Base-by-base conservation (phyloP, 768 basidiomycete species). In the Tricholoma sp. region DNA sequence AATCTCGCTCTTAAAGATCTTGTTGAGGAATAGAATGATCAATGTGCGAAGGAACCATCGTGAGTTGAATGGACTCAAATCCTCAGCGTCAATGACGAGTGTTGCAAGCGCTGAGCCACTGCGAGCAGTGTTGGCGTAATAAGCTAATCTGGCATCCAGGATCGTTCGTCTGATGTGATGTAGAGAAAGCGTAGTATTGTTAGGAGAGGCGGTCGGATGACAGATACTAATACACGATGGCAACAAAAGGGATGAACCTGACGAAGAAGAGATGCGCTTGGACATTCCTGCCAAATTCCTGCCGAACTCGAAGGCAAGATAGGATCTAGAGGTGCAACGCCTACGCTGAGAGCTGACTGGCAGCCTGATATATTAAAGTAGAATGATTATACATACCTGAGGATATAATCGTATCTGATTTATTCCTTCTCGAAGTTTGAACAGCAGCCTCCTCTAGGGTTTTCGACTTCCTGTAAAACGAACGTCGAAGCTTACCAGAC, bases 241-340 rank as follows among this genome's bases (percentile, higher is more conserved):
- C 24, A 24, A 24, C 24, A 4, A 24, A 24, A 15, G 28, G 13
- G 15, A 48, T 1, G 29, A 4, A 15, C 10, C 9, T 9, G 29
- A 12, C 6, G 15, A 48, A 24, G 15, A 5, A n/a, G 15, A 31
- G 15, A 17, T 48, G 47, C n/a, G 47, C 41, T 62, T 66, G 29
- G 68, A 67, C 1, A 24, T 24, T 24, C 24, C 24, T 24, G 24
- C 24, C 24, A 24, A 24, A 62, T 57, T 6, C 61, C 88, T 3
- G 78, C 77, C 1, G 74, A 72, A 4, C 78, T 71, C 10, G 72
- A 72, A 52, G 80, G 70, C 32, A 73, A 62, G 7, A 69, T 57
- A 32, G 71, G 70, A 24, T 24, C 24, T 24, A 24, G 24, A 28
- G 61, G 65, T 65, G 47, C 15, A 48, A 17, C n/a, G 4, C 47